These are phyloP conservation scores for Rhynchosporium secalis DNA, from an alignment of 2,329 filamentous ascomycete genomes.

Conservation along the genomic window DNA sequence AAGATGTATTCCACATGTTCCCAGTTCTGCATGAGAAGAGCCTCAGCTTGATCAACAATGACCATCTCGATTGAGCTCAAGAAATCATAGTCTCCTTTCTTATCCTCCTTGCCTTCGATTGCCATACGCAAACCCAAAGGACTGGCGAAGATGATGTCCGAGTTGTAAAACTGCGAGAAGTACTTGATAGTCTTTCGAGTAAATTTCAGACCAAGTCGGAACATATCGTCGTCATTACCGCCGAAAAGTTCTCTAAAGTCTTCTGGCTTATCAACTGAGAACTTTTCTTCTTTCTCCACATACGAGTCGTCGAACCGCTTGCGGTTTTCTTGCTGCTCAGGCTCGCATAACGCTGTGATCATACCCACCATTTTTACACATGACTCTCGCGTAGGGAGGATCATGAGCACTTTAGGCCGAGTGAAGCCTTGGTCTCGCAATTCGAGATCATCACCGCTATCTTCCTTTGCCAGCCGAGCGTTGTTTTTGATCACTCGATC, in stretches of 20 bases:
- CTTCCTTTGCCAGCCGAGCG: constrained; percentile 68
- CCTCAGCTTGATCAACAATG: constrained; percentile 88
- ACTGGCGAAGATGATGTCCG: constrained; percentile 90
- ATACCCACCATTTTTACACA: constrained; percentile 76
- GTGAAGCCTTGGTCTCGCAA: constrained; percentile 94
- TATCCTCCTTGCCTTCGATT: constrained; percentile 71
- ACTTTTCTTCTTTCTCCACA: constrained; percentile 65
- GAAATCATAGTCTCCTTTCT: constrained; percentile 81
- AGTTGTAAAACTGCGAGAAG: constrained; percentile 94
- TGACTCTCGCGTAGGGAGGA: constrained; percentile 85
- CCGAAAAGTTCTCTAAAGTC: constrained; percentile 90
- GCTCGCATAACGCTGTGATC: constrained; percentile 73
- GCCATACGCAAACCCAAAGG: constrained; percentile 87
- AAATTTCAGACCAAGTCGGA: constrained; percentile 93
- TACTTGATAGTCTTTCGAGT: constrained; percentile 94
- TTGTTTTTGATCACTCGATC: constrained; percentile 94
- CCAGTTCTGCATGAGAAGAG: constrained; percentile 97
- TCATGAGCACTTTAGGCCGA: constrained; percentile 85
- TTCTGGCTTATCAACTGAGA: constrained; percentile 72
- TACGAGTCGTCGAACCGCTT: constrained; percentile 89
- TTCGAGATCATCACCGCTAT: constrained; percentile 65
- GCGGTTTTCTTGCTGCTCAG: constrained; percentile 92
- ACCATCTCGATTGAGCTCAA: constrained; percentile 90
- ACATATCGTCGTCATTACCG: constrained; percentile 97
- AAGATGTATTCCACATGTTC: constrained; percentile 93